Evolutionary conservation across 768 basidiomycete genomes (phyloP), one percentile per base, ranked within the genome.

Genomic region (Russula earlei): DNA sequence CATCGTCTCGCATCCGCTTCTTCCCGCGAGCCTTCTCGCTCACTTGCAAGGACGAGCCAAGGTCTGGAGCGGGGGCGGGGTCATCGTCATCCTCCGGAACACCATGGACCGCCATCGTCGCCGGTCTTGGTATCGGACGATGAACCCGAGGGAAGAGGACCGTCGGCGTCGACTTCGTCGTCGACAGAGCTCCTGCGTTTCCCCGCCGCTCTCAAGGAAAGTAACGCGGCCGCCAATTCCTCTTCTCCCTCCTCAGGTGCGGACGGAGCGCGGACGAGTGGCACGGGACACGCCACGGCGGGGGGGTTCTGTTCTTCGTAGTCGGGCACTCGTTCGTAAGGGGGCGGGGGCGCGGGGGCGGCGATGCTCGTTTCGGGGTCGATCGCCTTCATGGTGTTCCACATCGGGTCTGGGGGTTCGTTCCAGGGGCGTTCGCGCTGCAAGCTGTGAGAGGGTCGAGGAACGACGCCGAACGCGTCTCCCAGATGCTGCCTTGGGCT

Each of bases 21-120:
- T 57, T 57, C 31, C 56, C 56, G 4, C 44, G 50, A 10, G 33
- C 56, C 38, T 33, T 56, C 12, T 46, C 31, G 24, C 44, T 56
- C 19, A 40, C n/a, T n/a, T 25, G 38, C 19, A 44, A 1, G 4
- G 47, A 29, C 44, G 36, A n/a, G 0, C 24, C 34, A 6, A n/a
- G 6, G 2, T 22, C 20, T 7, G 33, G 31, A n/a, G 19, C 22
- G 27, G 12, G 22, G 7, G 14, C 7, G 24, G 5, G 22, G 22
- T n/a, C 45, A 2, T 47, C 45, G 20, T 19, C 34, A 19, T 15
- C 52, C 3, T 24, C n/a, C 4, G 12, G 14, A 5, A 14, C 12
- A 29, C n/a, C n/a, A n/a, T n/a, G 40, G 8, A 14, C 19, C 25
- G 42, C 8, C 46, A 15, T 4, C 34, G 34, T 15, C 34, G 12